Evolutionary conservation across 768 basidiomycete species (phyloP), one percentile per base, ranked within the genome.

Genomic region (Exsudoporus frostii): DNA sequence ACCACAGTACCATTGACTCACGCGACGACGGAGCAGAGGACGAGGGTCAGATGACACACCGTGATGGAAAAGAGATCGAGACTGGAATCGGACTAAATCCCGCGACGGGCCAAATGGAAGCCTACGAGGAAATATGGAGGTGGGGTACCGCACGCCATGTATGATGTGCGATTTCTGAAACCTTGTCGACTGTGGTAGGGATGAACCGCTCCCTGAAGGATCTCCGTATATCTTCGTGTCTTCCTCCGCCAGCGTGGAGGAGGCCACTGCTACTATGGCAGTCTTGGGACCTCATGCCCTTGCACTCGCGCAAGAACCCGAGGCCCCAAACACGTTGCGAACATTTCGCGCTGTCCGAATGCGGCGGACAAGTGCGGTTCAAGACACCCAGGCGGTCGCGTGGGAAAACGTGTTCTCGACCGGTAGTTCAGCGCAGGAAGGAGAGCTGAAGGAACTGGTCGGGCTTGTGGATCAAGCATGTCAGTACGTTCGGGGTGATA

Each of bases 71-170:
- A 49, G 64, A 67, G 22, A 55, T 65, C 39, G 64, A 65, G 40
- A 65, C 50, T 2, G 64, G 64, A 5, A 40, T 68, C 38, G 60
- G 63, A 27, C 10, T 56, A 1, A 65, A 67, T 38, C 64, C 63
- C 1, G 50, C 48, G 40, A 65, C 64, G 6, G 65, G 65, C 10
- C 25, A 54, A 34, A 48, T 19, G 22, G 59, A 58, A 33, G 0
- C 33, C 13, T 65, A 65, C 22, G 63, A 65, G 17, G 64, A 67
- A 40, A 56, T 61, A 22, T 65, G 64, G 64, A 48, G 47, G 62
- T 66, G 20, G 30, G 59, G 55, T 7, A 14, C 10, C n/a, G 9
- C 41, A 34, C 30, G 1, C 9, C 20, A 11, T 24, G 19, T 14
- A 17, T 8, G 17, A 15, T 11, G 11, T 10, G 10, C 29, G 29